Evolutionary conservation across 768 basidiomycete genomes (phyloP), one percentile per base, ranked within the genome.

Genomic region (Russula brevipes): DNA sequence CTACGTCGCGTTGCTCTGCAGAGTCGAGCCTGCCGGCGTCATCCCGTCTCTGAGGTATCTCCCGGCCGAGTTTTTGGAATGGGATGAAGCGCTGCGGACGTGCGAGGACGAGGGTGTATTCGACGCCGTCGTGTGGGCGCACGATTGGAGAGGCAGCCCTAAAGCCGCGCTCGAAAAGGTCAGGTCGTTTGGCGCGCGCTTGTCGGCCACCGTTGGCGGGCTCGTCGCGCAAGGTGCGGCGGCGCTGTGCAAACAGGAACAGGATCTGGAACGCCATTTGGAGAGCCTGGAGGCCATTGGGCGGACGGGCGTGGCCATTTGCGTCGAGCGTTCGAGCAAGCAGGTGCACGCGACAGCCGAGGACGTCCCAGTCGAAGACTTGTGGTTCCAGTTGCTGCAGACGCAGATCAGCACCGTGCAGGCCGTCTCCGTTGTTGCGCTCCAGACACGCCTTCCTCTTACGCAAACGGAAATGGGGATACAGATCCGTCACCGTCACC

Each of bases 321-420:
- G 94, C 72, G 73, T 87, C 44, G 80, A 85, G 58, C 84, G 83
- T 57, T 91, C 90, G 45, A 54, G 54, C 56, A 38, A 52, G 49
- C 59, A 5, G 76, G 57, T 44, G 19, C n/a, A 36, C 5, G 30
- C 14, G 30, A 7, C 49, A 33, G 70, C 73, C 12, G 75, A 76
- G 19, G 72, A 77, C 10, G 73, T 60, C 76, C 81, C 45, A 68
- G 71, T 86, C 16, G 94, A 97, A 70, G 91, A 96, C 66, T 82
- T 93, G 66, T 98, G 94, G 94, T 92, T 93, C 73, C 82, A 85
- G 64, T 77, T 97, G 1, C 80, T 98, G 38, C 85, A 84, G 69
- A 86, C 87, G 64, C 88, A 97, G 70, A 87, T 97, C 57, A 81
- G 85, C 55, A 82, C 83, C 39, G 87, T 95, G 9, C 94, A 95